phyloP scores from a whole-genome alignment of 148 eudicot species.

The Nyssa sinensis region DNA sequence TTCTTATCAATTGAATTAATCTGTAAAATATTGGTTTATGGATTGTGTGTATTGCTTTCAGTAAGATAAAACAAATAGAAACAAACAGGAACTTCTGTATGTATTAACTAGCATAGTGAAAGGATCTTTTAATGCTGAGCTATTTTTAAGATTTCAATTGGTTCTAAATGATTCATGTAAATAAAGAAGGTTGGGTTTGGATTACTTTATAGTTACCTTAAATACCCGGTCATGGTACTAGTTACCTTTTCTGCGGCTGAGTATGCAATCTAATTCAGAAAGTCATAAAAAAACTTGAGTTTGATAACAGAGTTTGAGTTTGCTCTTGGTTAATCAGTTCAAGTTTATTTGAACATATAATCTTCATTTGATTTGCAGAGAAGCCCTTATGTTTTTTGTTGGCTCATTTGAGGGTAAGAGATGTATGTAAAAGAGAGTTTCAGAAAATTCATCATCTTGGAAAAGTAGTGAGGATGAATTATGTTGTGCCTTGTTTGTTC shows the following conservation, averaged over 20 bases:
- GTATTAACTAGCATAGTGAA: too few species aligned
- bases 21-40: not conserved
- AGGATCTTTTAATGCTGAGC: too few species aligned
- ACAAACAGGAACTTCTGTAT: not conserved
- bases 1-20: not conserved
- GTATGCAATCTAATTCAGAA: not conserved
- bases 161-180: not conserved
- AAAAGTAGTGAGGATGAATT: too few species aligned
- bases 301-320: not conserved
- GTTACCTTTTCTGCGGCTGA: not conserved
- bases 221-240: not conserved
- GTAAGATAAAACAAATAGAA: not conserved
- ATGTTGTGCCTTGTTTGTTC: too few species aligned
- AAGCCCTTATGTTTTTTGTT: too few species aligned
- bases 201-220: too few species aligned
- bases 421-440: too few species aligned
- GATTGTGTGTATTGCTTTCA: not conserved
- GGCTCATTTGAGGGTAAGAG: too few species aligned
- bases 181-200: slow-evolving; percentile 3
- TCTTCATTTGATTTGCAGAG: too few species aligned
- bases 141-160: not conserved
- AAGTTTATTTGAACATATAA: not conserved
- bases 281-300: not conserved
- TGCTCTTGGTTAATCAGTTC: not conserved
- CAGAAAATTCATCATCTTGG: too few species aligned